These are phyloP conservation scores for Lactarius deliciosus DNA, from an alignment of 768 basidiomycete species.

Conservation along the genomic window DNA sequence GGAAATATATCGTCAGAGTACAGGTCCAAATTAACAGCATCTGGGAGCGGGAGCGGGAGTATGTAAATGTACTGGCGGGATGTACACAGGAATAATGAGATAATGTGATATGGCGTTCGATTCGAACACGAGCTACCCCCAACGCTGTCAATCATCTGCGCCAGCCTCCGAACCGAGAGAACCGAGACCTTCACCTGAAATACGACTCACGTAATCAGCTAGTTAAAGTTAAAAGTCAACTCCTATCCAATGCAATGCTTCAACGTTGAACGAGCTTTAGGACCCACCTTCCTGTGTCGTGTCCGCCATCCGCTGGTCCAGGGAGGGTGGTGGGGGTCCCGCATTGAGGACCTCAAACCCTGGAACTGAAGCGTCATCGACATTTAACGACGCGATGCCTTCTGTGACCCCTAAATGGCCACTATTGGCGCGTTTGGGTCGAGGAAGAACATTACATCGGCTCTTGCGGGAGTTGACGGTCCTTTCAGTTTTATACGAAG, in stretches of 20 bases:
- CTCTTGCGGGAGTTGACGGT: neutral
- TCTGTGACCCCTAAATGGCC: neutral
- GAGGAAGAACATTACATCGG: neutral
- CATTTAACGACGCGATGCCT: neutral
- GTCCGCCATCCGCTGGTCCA: neutral
- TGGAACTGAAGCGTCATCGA: neutral
- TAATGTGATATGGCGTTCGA: neutral
- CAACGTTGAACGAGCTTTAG: neutral
- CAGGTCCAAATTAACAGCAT: neutral
- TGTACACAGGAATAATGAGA: neutral
- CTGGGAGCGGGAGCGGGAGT: neutral
- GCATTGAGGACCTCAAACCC: no score
- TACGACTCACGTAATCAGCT: neutral
- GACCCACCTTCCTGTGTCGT: neutral
- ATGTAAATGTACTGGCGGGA: neutral
- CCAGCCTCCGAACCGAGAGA: neutral
- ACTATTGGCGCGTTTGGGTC: neutral
- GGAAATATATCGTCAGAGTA: neutral
- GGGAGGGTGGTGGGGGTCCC: no score
- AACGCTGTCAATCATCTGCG: neutral
- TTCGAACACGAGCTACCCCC: neutral
- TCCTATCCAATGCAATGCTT: neutral
- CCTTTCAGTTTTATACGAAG: neutral
- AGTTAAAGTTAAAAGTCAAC: neutral
- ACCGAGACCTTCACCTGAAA: neutral